phyloP scores from a whole-genome alignment of 305 asterid species.

The Coffea humblotiana region DNA sequence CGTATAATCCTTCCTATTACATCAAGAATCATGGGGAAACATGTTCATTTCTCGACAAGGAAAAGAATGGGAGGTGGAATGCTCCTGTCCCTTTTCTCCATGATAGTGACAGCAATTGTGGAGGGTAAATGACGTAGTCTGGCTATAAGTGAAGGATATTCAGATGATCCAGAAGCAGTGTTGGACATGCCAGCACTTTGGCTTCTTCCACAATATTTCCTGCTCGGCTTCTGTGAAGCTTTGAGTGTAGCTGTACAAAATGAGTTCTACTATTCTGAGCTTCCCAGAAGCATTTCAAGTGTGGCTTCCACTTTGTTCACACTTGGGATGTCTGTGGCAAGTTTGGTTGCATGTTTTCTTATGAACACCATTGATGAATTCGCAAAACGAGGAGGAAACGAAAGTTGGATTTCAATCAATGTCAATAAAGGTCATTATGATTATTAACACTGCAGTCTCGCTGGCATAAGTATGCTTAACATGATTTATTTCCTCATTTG shows the following conservation, averaged over 20 bases:
- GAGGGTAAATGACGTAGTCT: constrained; percentile 46
- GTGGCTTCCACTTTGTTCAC: constrained; percentile 42
- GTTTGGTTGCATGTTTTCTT: constrained; percentile 42
- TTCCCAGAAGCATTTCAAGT: constrained; percentile 61
- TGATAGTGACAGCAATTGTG: constrained; percentile 44
- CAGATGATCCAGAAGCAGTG: constrained; percentile 19
- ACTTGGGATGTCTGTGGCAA: constrained; percentile 42
- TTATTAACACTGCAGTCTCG: constrained; percentile 52
- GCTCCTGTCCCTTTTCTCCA: constrained; percentile 43
- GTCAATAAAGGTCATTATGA: constrained; percentile 63
- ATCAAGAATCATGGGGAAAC: constrained; percentile 42
- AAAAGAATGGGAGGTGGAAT: constrained; percentile 71
- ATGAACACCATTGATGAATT: constrained; percentile 34
- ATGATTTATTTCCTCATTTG: constrained; percentile 41
- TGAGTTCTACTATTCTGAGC: constrained; percentile 52
- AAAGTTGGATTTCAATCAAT: constrained; percentile 54
- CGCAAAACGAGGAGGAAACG: constrained; percentile 35
- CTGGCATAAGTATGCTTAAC: constrained; percentile 35
- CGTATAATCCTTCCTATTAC: constrained; percentile 56
- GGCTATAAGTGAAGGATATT: constrained; percentile 30
- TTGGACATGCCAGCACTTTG: constrained; percentile 52
- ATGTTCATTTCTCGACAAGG: constrained; percentile 33
- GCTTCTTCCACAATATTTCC: constrained; percentile 50
- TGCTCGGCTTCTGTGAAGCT: constrained; percentile 54
- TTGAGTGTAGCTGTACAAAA: constrained; percentile 47